Base-by-base conservation (phyloP, 208 protist genomes). In the Porcisia hertigi region DNA sequence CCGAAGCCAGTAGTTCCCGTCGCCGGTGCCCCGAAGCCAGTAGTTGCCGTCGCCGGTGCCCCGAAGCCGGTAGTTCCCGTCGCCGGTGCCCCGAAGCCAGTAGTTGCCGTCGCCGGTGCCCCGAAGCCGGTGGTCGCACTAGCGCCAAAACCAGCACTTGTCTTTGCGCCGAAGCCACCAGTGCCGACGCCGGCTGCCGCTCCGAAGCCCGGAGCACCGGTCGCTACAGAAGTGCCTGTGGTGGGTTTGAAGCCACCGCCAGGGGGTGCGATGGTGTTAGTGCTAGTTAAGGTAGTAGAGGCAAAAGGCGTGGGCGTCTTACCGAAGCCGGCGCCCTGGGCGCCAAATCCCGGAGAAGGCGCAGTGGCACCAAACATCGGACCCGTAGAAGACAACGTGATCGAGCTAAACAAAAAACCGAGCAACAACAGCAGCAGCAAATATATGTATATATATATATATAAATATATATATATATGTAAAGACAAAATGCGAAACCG, bases 41-140 rank as follows among this genome's bases (percentile, higher is more conserved):
- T 71, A 6, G 66, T 70, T 14, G 65, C 59, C 25, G 71, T n/a
- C 16, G 69, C 9, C 54, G 67, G 30, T 6, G 72, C 65, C 18
- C 72, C 78, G 25, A 73, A 82, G 12, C 72, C 72, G 20, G 64
- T 70, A 9, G 79, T 36, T 8, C 79, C 69, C 20, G 66, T 11
- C 59, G 71, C 23, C 9, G 69, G 4, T 0, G 81, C 57, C 63
- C 83, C 83, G 59, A 82, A 82, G 62, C 74, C 75, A 8, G 71
- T 76, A n/a, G 73, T 75, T 5, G 57, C 63, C 45, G 75, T n/a
- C 34, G 73, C 34, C 7, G 60, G 63, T 18, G 63, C 71, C 1
- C 77, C 70, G 43, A 71, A 76, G 41, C 71, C 70, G 9, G 45
- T 52, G 12, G 69, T 41, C 12, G 65, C 43, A 41, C 30, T 30